Base-by-base conservation (phyloP, 2,329 filamentous ascomycete genomes). In the Fusarium chuoi region DNA sequence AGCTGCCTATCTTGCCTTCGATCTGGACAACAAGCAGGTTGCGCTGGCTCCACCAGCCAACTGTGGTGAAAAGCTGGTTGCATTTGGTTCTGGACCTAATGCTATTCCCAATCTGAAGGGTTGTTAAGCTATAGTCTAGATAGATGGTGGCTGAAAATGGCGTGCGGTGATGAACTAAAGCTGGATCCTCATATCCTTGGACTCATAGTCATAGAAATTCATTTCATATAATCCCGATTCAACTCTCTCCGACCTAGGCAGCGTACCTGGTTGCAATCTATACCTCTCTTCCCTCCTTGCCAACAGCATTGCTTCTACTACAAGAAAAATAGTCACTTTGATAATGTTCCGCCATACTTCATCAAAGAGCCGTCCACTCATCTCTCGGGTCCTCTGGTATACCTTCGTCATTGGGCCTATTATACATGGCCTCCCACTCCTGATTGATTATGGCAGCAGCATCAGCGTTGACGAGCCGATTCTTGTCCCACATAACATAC, bases 401-500 rank as follows among this genome's bases (percentile, higher is more conserved):
- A 0, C 13, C 13, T 15, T 48, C 45, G 13, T 17, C 14, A 30
- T 17, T 18, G 11, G 10, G 15, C 22, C 36, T 22, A 5, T 15
- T 30, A n/a, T 41, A 30, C 3, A 14, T 12, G 11, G 3, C 9
- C 2, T 41, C 18, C 14, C 20, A 55, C 14, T 9, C 36, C 15
- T 4, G 18, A 0, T 41, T 5, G 6, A 62, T 7, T 6, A 39
- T n/a, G 6, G 33, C 35, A 6, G 26, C 8, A 30, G 51, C 51
- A 35, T 51, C 60, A 8, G 60, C 14, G 12, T 56, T 20, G 2
- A 13, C 18, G 6, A 62, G 14, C 3, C 60, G 49, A 12, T 13
- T 4, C 20, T 24, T 26, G 44, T 68, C 60, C 54, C 65, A 68
- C 59, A 68, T 64, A 9, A 64, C 14, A 49, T 68, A 68, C 5